Evolutionary conservation across 495 filamentous ascomycete species (phyloP).

Genomic region (Penicillium manginii): DNA sequence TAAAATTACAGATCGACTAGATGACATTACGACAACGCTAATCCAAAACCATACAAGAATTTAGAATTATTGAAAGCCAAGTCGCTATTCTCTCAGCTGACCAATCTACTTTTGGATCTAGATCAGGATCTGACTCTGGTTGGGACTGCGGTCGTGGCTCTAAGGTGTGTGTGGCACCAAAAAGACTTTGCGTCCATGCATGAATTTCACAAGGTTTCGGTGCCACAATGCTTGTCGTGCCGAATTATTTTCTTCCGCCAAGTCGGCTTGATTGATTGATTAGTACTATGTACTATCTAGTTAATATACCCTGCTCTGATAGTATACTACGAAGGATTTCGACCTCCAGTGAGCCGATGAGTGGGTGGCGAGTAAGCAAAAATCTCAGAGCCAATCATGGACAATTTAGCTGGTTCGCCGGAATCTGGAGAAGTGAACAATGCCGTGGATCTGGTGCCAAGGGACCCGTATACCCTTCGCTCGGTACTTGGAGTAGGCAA

Average conservation of each 20-base stretch:
- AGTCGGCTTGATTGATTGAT: not conserved
- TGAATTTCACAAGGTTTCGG: not conserved
- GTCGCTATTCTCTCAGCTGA: not conserved
- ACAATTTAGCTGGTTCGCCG: not conserved
- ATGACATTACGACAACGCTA: not conserved
- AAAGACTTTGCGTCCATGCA: not conserved
- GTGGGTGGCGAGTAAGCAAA: not conserved
- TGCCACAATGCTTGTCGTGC: not conserved
- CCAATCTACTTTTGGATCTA: not conserved
- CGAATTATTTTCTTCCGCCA: not conserved
- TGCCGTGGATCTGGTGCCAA: constrained; percentile 14
- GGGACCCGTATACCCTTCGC: not conserved
- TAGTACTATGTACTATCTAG: not conserved
- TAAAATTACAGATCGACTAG: too few species aligned
- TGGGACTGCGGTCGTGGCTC: not conserved
- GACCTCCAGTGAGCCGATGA: not conserved
- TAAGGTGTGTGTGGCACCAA: constrained; percentile 12
- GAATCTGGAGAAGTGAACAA: not conserved
- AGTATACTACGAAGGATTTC: too few species aligned
- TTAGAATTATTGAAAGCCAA: not conserved
- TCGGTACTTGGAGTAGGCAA: constrained; percentile 27
- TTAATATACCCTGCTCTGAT: not conserved
- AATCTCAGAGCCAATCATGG: not conserved
- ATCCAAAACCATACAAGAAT: not conserved
- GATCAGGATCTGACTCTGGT: too few species aligned